Conservation (phyloP, 169 alveolate genomes). For the Plasmodium billcollinsi region DNA sequence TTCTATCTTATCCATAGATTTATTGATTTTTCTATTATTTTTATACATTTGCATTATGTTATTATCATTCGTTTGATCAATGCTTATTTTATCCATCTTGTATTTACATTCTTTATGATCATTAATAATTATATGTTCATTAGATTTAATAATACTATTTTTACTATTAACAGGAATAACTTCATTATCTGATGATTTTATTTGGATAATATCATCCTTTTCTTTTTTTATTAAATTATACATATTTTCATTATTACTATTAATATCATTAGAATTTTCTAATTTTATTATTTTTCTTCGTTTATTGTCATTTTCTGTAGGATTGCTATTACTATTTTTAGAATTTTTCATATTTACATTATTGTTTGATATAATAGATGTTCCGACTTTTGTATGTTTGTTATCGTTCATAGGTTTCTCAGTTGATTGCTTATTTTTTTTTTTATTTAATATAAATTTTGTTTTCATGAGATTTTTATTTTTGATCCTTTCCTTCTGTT, state of each 20-base stretch:
- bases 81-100: background rate
- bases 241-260: background rate
- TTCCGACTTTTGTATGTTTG: too few species aligned
- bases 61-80: background rate
- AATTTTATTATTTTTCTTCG: background rate
- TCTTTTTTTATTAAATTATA: background rate
- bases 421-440: background rate
- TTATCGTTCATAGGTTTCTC: background rate
- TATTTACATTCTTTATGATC: too few species aligned
- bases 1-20: slow-evolving; percentile 16
- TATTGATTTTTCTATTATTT: background rate
- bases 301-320: background rate
- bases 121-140: too few species aligned
- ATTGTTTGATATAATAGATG: background rate
- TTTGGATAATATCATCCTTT: slow-evolving; percentile 7
- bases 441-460: background rate
- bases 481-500: slow-evolving; percentile 1
- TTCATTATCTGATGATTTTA: background rate
- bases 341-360: background rate
- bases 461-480: background rate
- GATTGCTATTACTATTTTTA: background rate
- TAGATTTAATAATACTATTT: background rate
- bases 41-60: background rate
- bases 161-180: background rate
- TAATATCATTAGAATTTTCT: background rate